Conservation (phyloP, 1,139 yeast species). For the Taphrina confusa region DNA sequence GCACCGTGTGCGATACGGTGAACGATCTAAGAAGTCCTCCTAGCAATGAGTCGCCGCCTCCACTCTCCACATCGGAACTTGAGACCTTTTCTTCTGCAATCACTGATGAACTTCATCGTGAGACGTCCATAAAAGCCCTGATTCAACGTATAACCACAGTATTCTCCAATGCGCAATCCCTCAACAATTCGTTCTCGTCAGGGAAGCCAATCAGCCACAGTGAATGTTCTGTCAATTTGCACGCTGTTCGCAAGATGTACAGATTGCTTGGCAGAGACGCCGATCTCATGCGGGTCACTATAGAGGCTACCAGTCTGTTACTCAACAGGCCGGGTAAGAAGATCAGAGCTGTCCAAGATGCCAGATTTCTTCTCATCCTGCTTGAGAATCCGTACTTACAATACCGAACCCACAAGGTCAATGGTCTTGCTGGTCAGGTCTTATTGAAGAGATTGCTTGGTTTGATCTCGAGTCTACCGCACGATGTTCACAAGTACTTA, state of each 20-base stretch:
- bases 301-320: constrained; percentile 41
- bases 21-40: constrained; percentile 38
- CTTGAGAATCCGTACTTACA: constrained; percentile 46
- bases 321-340: constrained; percentile 43
- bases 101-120: too few relatives aligned
- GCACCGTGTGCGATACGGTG: constrained; percentile 41
- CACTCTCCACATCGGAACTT: neutral
- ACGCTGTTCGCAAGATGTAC: constrained; percentile 37
- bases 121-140: neutral
- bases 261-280: constrained; percentile 35
- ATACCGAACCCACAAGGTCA: constrained; percentile 1
- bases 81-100: neutral
- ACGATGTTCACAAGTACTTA: constrained; percentile 52
- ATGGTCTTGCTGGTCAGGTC: neutral
- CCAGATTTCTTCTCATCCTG: constrained; percentile 44
- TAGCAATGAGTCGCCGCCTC: neutral
- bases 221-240: constrained; percentile 43
- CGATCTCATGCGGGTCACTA: constrained; percentile 40
- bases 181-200: constrained; percentile 43
- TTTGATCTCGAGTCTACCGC: constrained; percentile 14
- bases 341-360: constrained; percentile 42
- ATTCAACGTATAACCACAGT: constrained; percentile 4
- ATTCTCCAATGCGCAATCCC: constrained; percentile 13
- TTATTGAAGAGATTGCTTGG: constrained; percentile 5
- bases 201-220: constrained; percentile 40